Base-by-base conservation (phyloP, 768 basidiomycete species). In the Pleurotus citrinopileatus region DNA sequence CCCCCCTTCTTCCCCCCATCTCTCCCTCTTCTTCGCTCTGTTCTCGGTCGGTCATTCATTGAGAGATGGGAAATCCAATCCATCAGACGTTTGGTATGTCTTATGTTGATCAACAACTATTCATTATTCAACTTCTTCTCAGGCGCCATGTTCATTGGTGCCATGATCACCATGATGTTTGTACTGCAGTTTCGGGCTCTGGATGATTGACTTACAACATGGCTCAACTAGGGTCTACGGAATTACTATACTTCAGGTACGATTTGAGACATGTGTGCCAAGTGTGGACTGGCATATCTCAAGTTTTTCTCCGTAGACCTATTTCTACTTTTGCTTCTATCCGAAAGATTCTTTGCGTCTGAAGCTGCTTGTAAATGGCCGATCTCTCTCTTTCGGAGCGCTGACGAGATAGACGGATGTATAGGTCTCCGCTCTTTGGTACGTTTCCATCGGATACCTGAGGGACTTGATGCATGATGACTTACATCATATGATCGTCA, bases 231-330 rank as follows among this genome's bases (percentile, higher is more conserved):
- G 63, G 36, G 56, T 76, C 53, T 77, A 76, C 54, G 75, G 76
- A 8, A 72, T 78, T 22, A 78, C 75, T 1, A 72, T 70, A 12
- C 62, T 77, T 22, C 76, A 76, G 65, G 75, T 70, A 43, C 52
- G 66, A n/a, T n/a, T n/a, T n/a, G n/a, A 52, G 42, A 28, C 28
- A 20, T 20, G n/a, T 20, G 12, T 36, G 9, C 19, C 15, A 13
- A 32, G 37, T 19, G 32, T 15, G 20, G 20, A 20, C 17, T 7
- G 22, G 22, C 13, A 8, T 8, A 32, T 28, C 15, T 34, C 47
- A 15, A 54, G 20, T 3, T 19, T 27, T 9, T 37, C n/a, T 37
- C 34, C 34, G 8, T 52, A 78, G 75, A 59, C 67, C 13, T 76
- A 76, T 60, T 74, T 75, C 47, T 78, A 78, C 58, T 77, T 68